Percentiles rank a stretch among this genome's conserved stretches.
These are phyloP conservation scores for Triticum timopheevii DNA, from an alignment of 176 grass and related monocot genomes.

Conservation along the genomic window DNA sequence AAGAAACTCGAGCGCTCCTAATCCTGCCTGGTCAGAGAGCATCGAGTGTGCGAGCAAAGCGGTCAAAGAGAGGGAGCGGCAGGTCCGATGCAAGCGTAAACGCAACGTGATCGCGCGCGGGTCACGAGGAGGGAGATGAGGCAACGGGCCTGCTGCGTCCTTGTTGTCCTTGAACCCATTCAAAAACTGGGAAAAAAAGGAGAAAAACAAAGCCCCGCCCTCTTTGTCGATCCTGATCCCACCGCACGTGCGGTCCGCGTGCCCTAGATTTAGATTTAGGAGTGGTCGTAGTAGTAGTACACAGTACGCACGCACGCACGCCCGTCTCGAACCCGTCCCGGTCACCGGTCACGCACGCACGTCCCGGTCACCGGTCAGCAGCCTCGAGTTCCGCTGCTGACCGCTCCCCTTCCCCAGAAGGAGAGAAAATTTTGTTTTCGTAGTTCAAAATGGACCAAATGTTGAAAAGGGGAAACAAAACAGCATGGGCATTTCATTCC, in stretches of 20 bases:
- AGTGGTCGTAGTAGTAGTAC: not conserved
- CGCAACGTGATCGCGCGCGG: conserved; percentile 24
- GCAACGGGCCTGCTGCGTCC: not conserved
- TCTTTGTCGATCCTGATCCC: conserved; percentile 3
- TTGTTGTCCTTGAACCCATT: not conserved
- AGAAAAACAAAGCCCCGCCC: not conserved
- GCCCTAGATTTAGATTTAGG: conserved; percentile 20
- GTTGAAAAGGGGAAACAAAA: not conserved
- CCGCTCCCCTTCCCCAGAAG: not conserved
- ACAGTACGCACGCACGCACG: not conserved
- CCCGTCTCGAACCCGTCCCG: not conserved
- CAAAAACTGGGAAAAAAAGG: not conserved
- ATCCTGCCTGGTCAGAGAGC: not conserved
- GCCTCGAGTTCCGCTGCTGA: not conserved
- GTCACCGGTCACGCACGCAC: not conserved
- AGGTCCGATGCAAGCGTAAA: not conserved
- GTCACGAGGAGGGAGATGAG: conserved; percentile 17
- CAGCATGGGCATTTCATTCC: not conserved
- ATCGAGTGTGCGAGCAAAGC: not conserved
- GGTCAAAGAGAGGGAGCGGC: conserved; percentile 5
- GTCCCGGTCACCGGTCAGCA: not conserved
- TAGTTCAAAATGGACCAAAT: too few species aligned
- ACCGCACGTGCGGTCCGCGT: conserved; percentile 41
- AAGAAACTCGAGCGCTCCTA: not conserved
- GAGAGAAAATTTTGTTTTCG: not conserved